Base-by-base conservation (phyloP, 1,284 basidiomycete species). In the Trichosporon ovoides region DNA sequence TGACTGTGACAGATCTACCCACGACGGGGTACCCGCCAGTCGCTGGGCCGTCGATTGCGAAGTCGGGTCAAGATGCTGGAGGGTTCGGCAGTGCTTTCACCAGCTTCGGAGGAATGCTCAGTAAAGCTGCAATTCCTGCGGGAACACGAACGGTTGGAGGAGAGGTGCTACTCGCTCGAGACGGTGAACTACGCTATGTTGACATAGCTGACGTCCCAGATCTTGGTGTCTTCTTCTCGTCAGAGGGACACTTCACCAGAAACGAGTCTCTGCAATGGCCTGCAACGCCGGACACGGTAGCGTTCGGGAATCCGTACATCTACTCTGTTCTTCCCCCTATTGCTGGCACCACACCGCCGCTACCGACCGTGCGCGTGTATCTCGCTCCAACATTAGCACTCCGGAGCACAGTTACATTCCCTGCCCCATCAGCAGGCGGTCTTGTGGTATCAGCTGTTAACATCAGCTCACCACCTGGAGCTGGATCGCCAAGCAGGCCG, bases 241-340 rank as follows among this genome's bases (percentile, higher is more conserved):
- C 79, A 2, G 86, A 90, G 65, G 89, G 85, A 0, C 87, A 84
- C 68, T 78, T 81, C 3, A 83, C 86, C 0, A 79, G 87, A 28
- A 67, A 79, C 6, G 70, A 80, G 22, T 82, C 82, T 1, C 80
- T 95, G 7, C 84, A 86, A 61, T 96, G 89, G 90, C 83, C 87
- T 2, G 82, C 83, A 16, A 82, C 86, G 38, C 92, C 91, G 34
- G 91, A 94, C 67, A 89, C 92, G 61, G 81, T 89, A 50, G 91
- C 85, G 1, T 89, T 86, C 61, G 80, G 88, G 34, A 87, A 86
- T 66, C 93, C 93, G 0, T 95, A 92, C 71, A 82, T 96, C 37
- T 84, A 95, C 69, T 86, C 89, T 1, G 79, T 89, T 11, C 79
- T 94, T 6, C 87, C 91, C 0, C 68, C 76, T 4, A 57, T 63